Evolutionary conservation across 2,329 filamentous ascomycete genomes (phyloP), one percentile per base, ranked within the genome.

Genomic region (Cytospora mali): DNA sequence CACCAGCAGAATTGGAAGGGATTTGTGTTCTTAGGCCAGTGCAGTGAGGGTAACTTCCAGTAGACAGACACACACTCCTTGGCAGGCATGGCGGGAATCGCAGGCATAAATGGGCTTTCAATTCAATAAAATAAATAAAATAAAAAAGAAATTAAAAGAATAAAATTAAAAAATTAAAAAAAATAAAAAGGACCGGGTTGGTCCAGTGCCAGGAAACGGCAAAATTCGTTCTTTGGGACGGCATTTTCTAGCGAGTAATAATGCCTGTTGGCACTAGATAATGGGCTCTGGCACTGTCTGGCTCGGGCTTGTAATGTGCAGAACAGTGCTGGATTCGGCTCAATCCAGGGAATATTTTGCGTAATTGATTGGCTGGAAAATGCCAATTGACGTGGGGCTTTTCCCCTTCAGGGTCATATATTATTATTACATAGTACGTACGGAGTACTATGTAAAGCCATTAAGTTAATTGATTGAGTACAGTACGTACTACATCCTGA

Each of bases 291-390:
- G n/a, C n/a, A n/a, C n/a, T n/a, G n/a, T 10, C 35, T 51, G 21
- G 35, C 46, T 39, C 21, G n/a, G 57, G 57, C 27, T 31, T 51
- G 35, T 35, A 57, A 57, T 25, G 57, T 55, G 55, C 39, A n/a
- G n/a, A n/a, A n/a, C n/a, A n/a, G n/a, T 55, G 58, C 42, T 50
- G 58, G 23, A 54, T 55, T 55, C 62, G 58, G 53, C 64, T 66
- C 60, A 66, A 68, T 65, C 51, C 48, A 64, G 48, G 53, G 54
- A 52, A 33, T 62, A 64, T 66, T 70, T 68, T 67, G 61, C n/a
- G 31, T 64, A 68, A 68, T 71, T 68, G 60, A 77, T 77, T 78
- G 75, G 76, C 62, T 64, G 58, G 64, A 70, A 75, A 69, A 71
- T 59, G 28, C 29, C 67, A 66, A 72, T 69, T 69, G 57, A 59